Percentiles rank a stretch among this genome's conserved stretches.
Evolutionary conservation across 2,329 filamentous ascomycete species (phyloP).

Genomic region (Arthroderma sp.): DNA sequence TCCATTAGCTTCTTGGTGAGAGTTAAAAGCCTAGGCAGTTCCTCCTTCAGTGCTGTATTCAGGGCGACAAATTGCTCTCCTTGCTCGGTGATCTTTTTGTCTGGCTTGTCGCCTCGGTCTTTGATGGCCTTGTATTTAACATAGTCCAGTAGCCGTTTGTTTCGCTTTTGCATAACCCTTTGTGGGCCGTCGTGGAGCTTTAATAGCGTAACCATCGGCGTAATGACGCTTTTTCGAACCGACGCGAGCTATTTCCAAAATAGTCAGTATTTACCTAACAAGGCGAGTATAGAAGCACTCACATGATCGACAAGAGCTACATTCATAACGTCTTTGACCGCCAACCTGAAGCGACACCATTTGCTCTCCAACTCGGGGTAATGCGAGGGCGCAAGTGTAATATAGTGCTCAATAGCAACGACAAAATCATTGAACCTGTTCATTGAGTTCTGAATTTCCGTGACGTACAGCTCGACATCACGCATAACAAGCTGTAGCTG

Average conservation of each 20-base stretch:
- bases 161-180: constrained; percentile 82
- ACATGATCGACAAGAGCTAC: constrained; percentile 76
- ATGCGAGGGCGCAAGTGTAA: constrained; percentile 54
- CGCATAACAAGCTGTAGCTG: constrained; percentile 82
- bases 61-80: constrained; percentile 83
- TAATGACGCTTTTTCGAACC: constrained; percentile 70
- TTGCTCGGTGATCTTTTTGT: constrained; percentile 70
- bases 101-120: constrained; percentile 69
- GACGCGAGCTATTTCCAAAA: constrained; percentile 36
- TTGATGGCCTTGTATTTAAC: constrained; percentile 67
- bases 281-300: constrained; percentile 13
- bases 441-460: constrained; percentile 67
- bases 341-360: constrained; percentile 82
- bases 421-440: constrained; percentile 69
- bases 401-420: constrained; percentile 68
- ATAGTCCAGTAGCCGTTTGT: constrained; percentile 83
- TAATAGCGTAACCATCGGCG: constrained; percentile 67
- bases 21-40: constrained; percentile 70
- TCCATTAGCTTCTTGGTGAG: constrained; percentile 75
- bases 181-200: constrained; percentile 72
- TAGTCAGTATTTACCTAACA: constrained; percentile 2
- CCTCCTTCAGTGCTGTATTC: constrained; percentile 85
- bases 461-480: constrained; percentile 85
- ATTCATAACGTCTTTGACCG: constrained; percentile 72
- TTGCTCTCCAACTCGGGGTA: constrained; percentile 83